A percentile compares a stretch with the other conserved stretches of the same genome.
phyloP scores from a whole-genome alignment of 305 asterid genomes.

The Solanum hybrid region DNA sequence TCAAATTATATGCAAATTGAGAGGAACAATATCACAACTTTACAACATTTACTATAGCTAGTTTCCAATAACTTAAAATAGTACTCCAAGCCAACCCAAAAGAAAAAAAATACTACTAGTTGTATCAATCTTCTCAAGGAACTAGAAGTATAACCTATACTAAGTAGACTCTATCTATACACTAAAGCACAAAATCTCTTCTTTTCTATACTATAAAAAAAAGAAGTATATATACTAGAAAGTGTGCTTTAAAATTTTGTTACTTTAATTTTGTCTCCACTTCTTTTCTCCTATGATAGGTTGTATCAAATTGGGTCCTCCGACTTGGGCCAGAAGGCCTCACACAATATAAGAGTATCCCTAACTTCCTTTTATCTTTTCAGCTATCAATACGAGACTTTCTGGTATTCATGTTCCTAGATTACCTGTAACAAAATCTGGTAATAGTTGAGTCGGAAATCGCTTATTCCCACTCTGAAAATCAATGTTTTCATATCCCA shows the following conservation, averaged over 20 bases:
- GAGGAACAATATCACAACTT: background rate
- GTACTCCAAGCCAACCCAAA: background rate
- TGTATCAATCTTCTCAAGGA: background rate
- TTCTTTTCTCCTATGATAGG: background rate
- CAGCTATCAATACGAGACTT: background rate
- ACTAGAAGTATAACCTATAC: slow-evolving; percentile 1
- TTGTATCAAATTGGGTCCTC: background rate
- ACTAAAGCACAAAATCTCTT: background rate
- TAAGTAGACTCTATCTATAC: background rate
- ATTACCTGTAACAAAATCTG: slow-evolving; percentile 40
- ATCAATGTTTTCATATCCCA: slow-evolving; percentile 37
- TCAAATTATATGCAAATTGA: background rate
- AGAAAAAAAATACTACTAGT: background rate
- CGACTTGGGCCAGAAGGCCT: background rate
- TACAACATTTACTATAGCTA: background rate
- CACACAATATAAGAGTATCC: background rate
- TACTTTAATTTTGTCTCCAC: background rate
- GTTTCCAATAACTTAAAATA: background rate
- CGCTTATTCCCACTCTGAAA: slow-evolving; percentile 42
- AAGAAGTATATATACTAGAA: background rate
- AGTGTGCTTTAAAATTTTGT: background rate
- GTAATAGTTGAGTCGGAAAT: slow-evolving; percentile 40
- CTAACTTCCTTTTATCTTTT: background rate
- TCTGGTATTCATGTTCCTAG: background rate
- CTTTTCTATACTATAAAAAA: background rate